Evolutionary conservation across 1,139 yeast species (phyloP), one percentile per base, ranked within the genome.

Genomic region (Magnusiomyces magnusii): DNA sequence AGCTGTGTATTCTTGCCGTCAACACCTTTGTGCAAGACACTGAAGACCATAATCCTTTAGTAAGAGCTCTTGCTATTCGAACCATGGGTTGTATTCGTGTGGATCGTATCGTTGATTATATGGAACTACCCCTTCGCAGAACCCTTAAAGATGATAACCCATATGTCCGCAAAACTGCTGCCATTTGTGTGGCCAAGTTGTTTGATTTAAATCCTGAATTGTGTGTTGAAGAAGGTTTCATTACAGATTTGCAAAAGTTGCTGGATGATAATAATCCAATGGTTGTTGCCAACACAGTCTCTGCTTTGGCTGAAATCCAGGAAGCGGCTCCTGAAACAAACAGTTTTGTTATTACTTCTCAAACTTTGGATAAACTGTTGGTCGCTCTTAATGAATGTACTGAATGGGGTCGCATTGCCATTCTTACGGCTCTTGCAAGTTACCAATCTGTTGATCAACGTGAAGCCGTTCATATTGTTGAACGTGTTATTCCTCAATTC

Each of bases 11-110:
- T 65, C 78, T 95, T 68, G 99, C 98, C 1, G 98, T 95, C 58
- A 95, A 95, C 72, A 95, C 99, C 1, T 95, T 95, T 79, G 97
- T 95, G 34, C 78, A 75, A 65, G 99, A 95, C 73, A 86, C 97
- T 0, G 96, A 90, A 71, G 99, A 93, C 71, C 96, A 97, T 53
- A 95, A 95, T 69, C 99, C 99, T 0, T 79, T 95, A 68, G 92
- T 95, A 39, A 80, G 99, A 60, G 97, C 99, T 0, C 80, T 95
- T 73, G 98, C 99, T 0, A 92, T 95, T 61, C 82, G 99, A 69
- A 95, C 99, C 15, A 95, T 95, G 99, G 98, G 99, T 0, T 93
- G 98, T 76, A 91, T 95, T 58, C 78, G 99, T 54, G 99, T 95
- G 31, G 95, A 88, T 68, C 91, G 87, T 73, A 92, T 95, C 85